Base-by-base conservation (phyloP, 2,329 filamentous ascomycete species). In the Curvularia sp. region DNA sequence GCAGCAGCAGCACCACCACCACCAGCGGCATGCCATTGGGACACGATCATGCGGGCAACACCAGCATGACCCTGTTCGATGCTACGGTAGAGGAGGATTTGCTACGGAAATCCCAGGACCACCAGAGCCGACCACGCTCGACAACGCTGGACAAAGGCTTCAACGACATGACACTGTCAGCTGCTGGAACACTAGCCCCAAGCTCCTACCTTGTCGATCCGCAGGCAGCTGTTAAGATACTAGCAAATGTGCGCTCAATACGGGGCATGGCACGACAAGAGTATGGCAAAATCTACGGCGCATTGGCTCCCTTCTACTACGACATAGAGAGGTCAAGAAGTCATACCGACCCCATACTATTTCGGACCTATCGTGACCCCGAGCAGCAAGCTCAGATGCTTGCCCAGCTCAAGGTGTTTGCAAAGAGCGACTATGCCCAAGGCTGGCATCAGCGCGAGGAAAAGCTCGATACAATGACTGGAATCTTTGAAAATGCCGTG, bases 301-400 rank as follows among this genome's bases (percentile, higher is more conserved):
- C 91, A 3, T 78, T 99, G 66, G 91, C 89, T 10, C 93, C 93
- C 0, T 94, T 96, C 68, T 99, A 98, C 78, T 86, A 87, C 64
- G 92, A 99, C 74, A 84, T 98, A 41, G 87, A 86, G 34, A 84
- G 82, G 61, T 88, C 89, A 2, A 87, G 83, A 79, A 91, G 82
- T 62, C 92, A 90, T 79, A 86, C 90, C 13, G 90, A 97, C 64
- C 92, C 91, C 6, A 83, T 92, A 32, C 82, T 98, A 8, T 99
- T 98, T 78, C 87, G 90, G 68, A 90, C 89, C 10, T 98, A 96
- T 73, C 85, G 88, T 41, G 90, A 96, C 66, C 94, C 95, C 0
- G 91, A 96, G 75, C 87, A 93, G 56, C 95, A 98, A 78, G 95
- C 95, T 7, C 87, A 88, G 70, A 95, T 99, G 84, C 82, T 99